These are phyloP conservation scores for Fabrea salina DNA, from an alignment of 169 alveolate genomes.

Conservation along the genomic window DNA sequence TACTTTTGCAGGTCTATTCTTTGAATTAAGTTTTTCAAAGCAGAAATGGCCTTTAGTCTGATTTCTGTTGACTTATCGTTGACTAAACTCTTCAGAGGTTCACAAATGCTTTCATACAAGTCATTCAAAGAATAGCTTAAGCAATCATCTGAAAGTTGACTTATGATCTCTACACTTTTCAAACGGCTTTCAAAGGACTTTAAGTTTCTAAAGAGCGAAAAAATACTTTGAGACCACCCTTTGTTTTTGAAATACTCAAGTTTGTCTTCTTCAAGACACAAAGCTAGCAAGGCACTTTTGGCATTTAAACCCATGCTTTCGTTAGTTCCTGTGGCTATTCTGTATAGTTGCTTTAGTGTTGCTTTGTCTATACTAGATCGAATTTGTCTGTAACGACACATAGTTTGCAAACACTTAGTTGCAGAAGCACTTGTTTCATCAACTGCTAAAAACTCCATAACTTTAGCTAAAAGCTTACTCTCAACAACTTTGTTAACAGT, in stretches of 20 bases:
- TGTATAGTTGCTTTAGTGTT: not conserved
- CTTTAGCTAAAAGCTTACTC: not conserved
- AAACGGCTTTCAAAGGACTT: not conserved
- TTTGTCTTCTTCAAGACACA: slow-evolving; percentile 11
- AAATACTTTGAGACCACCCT: not conserved
- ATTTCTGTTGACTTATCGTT: not conserved
- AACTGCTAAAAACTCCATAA: not conserved
- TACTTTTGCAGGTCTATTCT: slow-evolving; percentile 5
- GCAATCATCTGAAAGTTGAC: slow-evolving; percentile 26
- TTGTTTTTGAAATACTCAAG: not conserved
- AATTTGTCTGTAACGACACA: not conserved
- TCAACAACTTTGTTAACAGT: not conserved
- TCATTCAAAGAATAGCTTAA: slow-evolving; percentile 14
- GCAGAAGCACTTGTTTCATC: slow-evolving; percentile 25
- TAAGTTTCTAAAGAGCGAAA: not conserved
- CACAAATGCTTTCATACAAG: not conserved
- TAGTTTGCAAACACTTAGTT: not conserved
- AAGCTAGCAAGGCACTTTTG: not conserved
- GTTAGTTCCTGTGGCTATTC: not conserved
- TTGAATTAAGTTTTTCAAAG: not conserved
- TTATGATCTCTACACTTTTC: not conserved
- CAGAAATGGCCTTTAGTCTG: not conserved
- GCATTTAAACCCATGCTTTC: not conserved
- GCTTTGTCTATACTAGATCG: not conserved
- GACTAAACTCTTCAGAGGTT: not conserved